Base-by-base conservation (phyloP, 108 stramenopile species). In the Cyclotella sp. region DNA sequence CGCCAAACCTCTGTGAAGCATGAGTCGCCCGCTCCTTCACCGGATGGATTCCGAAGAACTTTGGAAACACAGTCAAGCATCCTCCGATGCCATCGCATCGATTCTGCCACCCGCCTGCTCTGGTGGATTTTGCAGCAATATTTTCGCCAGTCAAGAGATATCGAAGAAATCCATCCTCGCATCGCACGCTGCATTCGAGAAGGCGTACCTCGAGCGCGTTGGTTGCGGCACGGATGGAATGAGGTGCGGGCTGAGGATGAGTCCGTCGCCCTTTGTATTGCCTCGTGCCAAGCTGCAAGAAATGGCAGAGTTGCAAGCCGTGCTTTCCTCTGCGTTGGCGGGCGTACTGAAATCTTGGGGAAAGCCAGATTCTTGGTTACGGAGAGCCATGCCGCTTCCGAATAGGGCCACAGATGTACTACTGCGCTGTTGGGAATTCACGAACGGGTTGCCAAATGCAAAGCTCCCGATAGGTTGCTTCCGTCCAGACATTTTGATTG, bases 401-500 rank as follows among this genome's bases (percentile, higher is more conserved):
- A 16, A 16, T 1, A 49, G n/a, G 47, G 47, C 47, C 3, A n/a
- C 15, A 3, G 47, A 16, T 16, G n/a, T 49, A 49, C n/a, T 49
- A n/a, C 47, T 49, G 15, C 47, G 47, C 1, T 49, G 47, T 9
- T 16, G n/a, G 3, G 47, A 49, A n/a, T 49, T 49, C 9, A n/a
- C n/a, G 15, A 49, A 49, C n/a, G 47, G 47, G 3, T n/a, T 49
- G 47, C 47, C n/a, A 3, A 49, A 49, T 49, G 9, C n/a, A 7
- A n/a, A 49, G n/a, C 15, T 16, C 15, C 47, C 47, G 1, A 49
- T 49, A n/a, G 47, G 47, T n/a, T 49, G 18, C 47, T 49, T 49
- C 47, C 47, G 47, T 49, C 47, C 47, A n/a, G 47, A 49, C 9
- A 9, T 49, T n/a, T n/a, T 49, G 47, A 49, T 49, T 49, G 47